phyloP scores from a whole-genome alignment of 225 moss, liverwort and hornwort species.

The Sphagnum contortum region DNA sequence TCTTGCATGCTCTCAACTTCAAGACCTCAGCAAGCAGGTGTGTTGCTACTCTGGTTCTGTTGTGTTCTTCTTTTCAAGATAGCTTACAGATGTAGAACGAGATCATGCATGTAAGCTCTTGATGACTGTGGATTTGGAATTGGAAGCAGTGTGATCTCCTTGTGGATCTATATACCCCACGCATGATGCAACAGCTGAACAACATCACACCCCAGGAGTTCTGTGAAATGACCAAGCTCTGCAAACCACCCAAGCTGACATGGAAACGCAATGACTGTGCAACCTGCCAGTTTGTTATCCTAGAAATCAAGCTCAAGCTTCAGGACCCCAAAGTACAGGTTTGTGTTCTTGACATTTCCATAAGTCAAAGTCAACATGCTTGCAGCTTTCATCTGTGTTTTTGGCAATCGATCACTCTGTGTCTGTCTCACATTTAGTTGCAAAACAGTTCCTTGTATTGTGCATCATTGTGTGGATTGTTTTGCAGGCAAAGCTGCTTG shows the following conservation, averaged over 20 bases:
- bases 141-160: slow-evolving; percentile 72
- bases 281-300: slow-evolving; percentile 75
- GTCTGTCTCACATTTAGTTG: too few relatives aligned
- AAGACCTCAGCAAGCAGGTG: slow-evolving; percentile 71
- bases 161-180: slow-evolving; percentile 70
- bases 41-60: not conserved
- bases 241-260: slow-evolving; percentile 30
- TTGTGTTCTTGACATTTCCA: not conserved
- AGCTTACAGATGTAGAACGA: not conserved
- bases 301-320: slow-evolving; percentile 85
- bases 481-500: slow-evolving; percentile 60
- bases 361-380: too few relatives aligned
- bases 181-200: slow-evolving; percentile 58
- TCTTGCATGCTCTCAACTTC: slow-evolving; percentile 61
- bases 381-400: too few relatives aligned
- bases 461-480: not conserved
- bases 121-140: not conserved
- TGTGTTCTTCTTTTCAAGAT: not conserved
- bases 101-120: not conserved
- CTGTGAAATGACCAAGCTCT: slow-evolving; percentile 61
- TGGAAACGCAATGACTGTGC: slow-evolving; percentile 62
- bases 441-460: too few relatives aligned
- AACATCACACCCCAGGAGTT: slow-evolving; percentile 63
- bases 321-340: slow-evolving; percentile 71
- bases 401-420: too few relatives aligned